Conservation (phyloP, 148 eudicot genomes). For the Nepenthes gracilis region DNA sequence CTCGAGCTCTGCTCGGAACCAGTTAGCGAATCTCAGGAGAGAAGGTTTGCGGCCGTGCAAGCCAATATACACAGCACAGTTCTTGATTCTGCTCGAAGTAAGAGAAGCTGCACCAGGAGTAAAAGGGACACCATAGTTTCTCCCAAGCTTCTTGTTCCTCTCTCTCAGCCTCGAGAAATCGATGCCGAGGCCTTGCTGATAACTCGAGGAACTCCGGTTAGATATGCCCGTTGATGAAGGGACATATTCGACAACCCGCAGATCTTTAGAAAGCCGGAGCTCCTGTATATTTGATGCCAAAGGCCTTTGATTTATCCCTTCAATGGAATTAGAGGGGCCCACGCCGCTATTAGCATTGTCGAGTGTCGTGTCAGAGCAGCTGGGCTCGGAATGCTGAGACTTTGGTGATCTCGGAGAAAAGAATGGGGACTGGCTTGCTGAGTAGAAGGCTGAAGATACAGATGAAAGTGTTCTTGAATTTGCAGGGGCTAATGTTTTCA, state of each 20-base stretch:
- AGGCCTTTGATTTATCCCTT: constrained; percentile 7
- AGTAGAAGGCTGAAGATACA: constrained; percentile 83
- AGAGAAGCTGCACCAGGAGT: constrained; percentile 46
- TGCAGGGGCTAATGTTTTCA: constrained; percentile 38
- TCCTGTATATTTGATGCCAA: constrained; percentile 30
- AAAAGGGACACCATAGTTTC: constrained; percentile 33
- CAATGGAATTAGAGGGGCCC: constrained; percentile 3
- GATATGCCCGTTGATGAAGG: constrained; percentile 56
- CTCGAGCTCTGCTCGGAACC: constrained; percentile 95
- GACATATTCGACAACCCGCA: constrained; percentile 35
- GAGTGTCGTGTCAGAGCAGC: constrained; percentile 8
- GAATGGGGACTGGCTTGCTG: constrained; percentile 93
- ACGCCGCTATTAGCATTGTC: constrained; percentile 12
- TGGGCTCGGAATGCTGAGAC: constrained; percentile 37
- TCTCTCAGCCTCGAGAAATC: constrained; percentile 43
- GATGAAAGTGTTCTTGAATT: constrained; percentile 73
- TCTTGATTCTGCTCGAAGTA: constrained; percentile 51
- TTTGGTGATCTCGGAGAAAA: constrained; percentile 69
- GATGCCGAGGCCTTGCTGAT: constrained; percentile 28
- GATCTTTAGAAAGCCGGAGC: constrained; percentile 39
- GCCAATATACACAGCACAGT: constrained; percentile 87
- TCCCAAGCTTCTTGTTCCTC: constrained; percentile 38
- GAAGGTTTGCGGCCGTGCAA: constrained; percentile 77
- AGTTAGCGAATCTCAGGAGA: constrained; percentile 63
- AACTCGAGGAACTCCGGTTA: constrained; percentile 33